phyloP scores from a whole-genome alignment of 2,329 filamentous ascomycete species.

The Dryadomyces quercus-mongolicae region DNA sequence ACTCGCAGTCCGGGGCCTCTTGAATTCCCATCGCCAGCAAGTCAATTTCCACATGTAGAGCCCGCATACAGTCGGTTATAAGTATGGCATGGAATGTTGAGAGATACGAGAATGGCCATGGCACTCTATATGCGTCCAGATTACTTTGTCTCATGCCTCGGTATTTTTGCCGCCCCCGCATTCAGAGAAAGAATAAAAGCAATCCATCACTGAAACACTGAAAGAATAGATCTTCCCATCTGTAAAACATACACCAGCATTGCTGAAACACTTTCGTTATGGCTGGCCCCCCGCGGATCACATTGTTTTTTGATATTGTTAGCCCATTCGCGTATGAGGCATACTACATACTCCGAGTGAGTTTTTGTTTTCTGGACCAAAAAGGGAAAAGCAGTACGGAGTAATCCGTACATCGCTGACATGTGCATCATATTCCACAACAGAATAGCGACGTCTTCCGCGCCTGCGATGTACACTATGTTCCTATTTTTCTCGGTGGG shows the following conservation, averaged over 20 bases:
- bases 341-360: conserved; percentile 24
- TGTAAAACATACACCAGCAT: background rate
- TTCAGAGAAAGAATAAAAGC: background rate
- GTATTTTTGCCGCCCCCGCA: background rate
- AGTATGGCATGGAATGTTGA: too few relatives aligned
- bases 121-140: too few relatives aligned
- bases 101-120: too few relatives aligned
- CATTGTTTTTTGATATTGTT: conserved; percentile 26
- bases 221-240: background rate
- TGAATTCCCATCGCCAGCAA: too few relatives aligned
- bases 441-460: conserved; percentile 21
- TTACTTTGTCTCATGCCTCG: background rate
- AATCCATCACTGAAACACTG: background rate
- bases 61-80: too few relatives aligned
- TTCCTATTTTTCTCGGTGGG: conserved; percentile 26
- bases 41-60: too few relatives aligned
- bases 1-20: too few relatives aligned
- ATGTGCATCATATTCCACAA: background rate
- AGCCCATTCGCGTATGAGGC: conserved; percentile 27
- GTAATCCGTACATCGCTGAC: conserved; percentile 3
- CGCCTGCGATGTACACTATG: conserved; percentile 19
- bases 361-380: too few relatives aligned
- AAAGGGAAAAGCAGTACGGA: too few relatives aligned
- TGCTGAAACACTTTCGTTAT: background rate
- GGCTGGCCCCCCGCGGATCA: conserved; percentile 18